A percentile compares a stretch with the other conserved stretches of the same genome.
Evolutionary conservation across 495 filamentous ascomycete species (phyloP).

Genomic region (Aspergillus homomorphus): DNA sequence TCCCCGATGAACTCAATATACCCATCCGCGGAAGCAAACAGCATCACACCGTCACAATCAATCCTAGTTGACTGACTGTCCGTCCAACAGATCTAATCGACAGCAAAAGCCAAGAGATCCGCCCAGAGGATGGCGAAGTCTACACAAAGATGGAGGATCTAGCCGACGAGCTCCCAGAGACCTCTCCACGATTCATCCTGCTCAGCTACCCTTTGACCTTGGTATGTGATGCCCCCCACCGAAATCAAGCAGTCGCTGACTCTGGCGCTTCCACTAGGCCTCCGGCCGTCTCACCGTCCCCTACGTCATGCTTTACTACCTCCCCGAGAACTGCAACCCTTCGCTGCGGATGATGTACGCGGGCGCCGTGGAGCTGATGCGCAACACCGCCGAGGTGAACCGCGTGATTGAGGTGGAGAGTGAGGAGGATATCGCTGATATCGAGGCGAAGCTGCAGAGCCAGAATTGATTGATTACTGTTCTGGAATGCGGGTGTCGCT

Average conservation of each 20-base stretch:
- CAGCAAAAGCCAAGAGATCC: slow-evolving; percentile 81
- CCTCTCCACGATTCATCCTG: slow-evolving; percentile 82
- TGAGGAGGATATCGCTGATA: slow-evolving; percentile 70
- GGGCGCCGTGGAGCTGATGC: slow-evolving; percentile 89
- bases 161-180: slow-evolving; percentile 87
- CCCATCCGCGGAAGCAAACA: neutral
- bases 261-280: slow-evolving; percentile 34
- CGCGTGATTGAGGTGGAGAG: slow-evolving; percentile 75
- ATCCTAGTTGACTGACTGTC: slow-evolving; percentile 5
- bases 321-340: slow-evolving; percentile 83
- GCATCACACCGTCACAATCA: neutral
- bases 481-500: no score
- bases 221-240: slow-evolving; percentile 43
- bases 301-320: slow-evolving; percentile 90
- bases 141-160: slow-evolving; percentile 78
- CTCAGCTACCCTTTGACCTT: slow-evolving; percentile 85
- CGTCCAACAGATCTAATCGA: slow-evolving; percentile 60
- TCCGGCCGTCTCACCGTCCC: slow-evolving; percentile 67
- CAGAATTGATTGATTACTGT: slow-evolving; percentile 32
- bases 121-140: slow-evolving; percentile 66
- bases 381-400: slow-evolving; percentile 81
- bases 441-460: slow-evolving; percentile 64
- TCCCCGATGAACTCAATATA: neutral
- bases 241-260: slow-evolving; percentile 1
- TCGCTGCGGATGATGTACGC: slow-evolving; percentile 91